A percentile compares a stretch with the other conserved stretches of the same genome.
Evolutionary conservation across 768 basidiomycete species (phyloP).

Genomic region (Boletus edulis): DNA sequence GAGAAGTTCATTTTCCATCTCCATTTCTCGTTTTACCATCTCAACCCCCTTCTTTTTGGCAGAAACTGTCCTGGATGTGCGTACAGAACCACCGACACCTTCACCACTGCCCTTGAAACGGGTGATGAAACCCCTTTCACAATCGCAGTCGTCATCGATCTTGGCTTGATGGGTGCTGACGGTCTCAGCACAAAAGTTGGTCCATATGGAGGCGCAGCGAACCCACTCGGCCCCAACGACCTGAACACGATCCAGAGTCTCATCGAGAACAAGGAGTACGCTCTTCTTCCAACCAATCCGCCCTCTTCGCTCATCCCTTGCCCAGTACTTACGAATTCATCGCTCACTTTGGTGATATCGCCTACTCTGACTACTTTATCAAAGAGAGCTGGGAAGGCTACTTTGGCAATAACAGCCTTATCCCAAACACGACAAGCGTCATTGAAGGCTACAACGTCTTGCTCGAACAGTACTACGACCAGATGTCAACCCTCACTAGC

Average conservation of each 20-base stretch:
- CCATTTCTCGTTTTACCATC: not conserved
- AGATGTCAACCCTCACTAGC: slow-evolving; percentile 24
- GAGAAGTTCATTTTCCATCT: not conserved
- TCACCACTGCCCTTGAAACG: slow-evolving; percentile 19
- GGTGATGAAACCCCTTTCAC: slow-evolving; percentile 21
- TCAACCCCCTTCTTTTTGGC: not conserved
- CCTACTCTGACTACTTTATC: slow-evolving; percentile 30
- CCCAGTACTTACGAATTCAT: slow-evolving; percentile 26
- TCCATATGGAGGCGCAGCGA: slow-evolving; percentile 18
- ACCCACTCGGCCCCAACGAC: slow-evolving; percentile 24
- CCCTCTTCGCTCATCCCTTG: not conserved
- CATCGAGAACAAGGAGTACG: slow-evolving; percentile 27
- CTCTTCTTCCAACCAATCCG: not conserved
- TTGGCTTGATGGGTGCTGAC: slow-evolving; percentile 27
- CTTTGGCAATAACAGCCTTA: slow-evolving; percentile 26
- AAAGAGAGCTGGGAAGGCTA: slow-evolving; percentile 31
- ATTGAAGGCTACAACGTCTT: slow-evolving; percentile 24
- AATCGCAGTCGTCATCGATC: slow-evolving; percentile 26
- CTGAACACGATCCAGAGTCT: slow-evolving; percentile 31
- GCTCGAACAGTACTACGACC: slow-evolving; percentile 28
- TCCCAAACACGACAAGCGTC: slow-evolving; percentile 25
- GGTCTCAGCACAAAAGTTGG: slow-evolving; percentile 31
- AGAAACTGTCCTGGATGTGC: slow-evolving; percentile 29
- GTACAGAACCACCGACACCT: slow-evolving; percentile 23
- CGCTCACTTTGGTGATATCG: slow-evolving; percentile 26